Evolutionary conservation across 352 stramenopile genomes (phyloP), one percentile per base, ranked within the genome.

Genomic region (Phytopythium delawarense): DNA sequence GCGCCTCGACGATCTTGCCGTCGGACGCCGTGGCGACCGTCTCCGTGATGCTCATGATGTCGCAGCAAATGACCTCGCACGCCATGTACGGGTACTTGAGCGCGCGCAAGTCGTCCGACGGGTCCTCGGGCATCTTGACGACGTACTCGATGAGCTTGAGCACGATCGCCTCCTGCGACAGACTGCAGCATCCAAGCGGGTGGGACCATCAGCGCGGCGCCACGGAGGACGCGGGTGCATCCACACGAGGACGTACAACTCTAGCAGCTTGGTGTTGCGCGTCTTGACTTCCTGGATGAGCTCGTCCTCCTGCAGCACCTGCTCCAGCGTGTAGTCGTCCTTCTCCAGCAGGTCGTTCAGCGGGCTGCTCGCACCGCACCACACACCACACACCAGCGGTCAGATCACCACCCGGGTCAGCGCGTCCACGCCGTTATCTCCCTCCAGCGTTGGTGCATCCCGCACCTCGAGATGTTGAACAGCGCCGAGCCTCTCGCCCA

Each of bases 41-140:
- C 66, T 98, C 88, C 7, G 97, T 90, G 62, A 98, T 98, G 55
- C 82, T 87, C 50, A 88, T 81, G 50, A 98, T 96, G 70, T 99
- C 96, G 66, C 94, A 99, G 78, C 95, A 99, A 57, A 99, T 90
- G 51, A 99, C 92, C 74, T 99, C 96, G 71, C 96, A 99, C 48
- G 94, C 83, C 96, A 99, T 98, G 87, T 98, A 99, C 25, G 96
- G 96, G 75, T 97, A 99, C 78, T 94, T 96, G 64, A 94, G 74
- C 37, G 79, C 71, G 52, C 82, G 81, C 59, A 94, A 32, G 59
- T 91, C 84, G 57, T 87, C 70, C 9, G 71, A 62, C 37, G 67
- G 53, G 57, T 88, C 71, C 49, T 86, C 75, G 1, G 85, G 71
- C 42, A 66, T 61, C n/a, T 64, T 60, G 34, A 90, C 81, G 15